Evolutionary conservation across 164 flowering plant genomes (phyloP).

Genomic region (Berberis thunbergii): DNA sequence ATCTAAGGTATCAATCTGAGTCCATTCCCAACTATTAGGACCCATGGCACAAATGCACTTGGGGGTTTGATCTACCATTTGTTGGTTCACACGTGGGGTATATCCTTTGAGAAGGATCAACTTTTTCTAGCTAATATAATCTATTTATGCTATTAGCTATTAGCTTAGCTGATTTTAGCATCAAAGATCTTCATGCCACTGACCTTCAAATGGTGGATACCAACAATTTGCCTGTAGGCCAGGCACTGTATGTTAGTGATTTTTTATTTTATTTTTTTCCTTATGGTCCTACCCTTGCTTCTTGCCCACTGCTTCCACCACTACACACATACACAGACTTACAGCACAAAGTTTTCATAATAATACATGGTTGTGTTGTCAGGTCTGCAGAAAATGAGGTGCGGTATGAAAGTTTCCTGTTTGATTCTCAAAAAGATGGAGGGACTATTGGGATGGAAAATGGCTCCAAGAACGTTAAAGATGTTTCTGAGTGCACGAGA

Average conservation of each 20-base stretch:
- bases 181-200: too few species aligned
- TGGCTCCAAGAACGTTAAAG: constrained; percentile 6
- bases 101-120: too few species aligned
- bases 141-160: too few species aligned
- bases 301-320: too few species aligned
- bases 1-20: neutral
- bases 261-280: neutral
- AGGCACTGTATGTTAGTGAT: neutral
- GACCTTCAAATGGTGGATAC: constrained; percentile 3
- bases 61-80: neutral
- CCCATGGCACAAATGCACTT: neutral
- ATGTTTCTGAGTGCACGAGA: constrained; percentile 11
- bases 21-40: neutral
- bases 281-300: neutral
- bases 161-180: too few species aligned
- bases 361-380: constrained; percentile 11
- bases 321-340: too few species aligned
- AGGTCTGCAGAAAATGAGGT: constrained; percentile 30
- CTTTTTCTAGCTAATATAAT: too few species aligned
- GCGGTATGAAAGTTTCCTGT: constrained; percentile 12
- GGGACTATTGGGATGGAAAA: constrained; percentile 9
- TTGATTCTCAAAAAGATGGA: constrained; percentile 22
- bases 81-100: too few species aligned
- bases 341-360: neutral
- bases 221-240: neutral